Evolutionary conservation across 306 rosid species (phyloP), one percentile per base, ranked within the genome.

Genomic region (Dryas octopetala): DNA sequence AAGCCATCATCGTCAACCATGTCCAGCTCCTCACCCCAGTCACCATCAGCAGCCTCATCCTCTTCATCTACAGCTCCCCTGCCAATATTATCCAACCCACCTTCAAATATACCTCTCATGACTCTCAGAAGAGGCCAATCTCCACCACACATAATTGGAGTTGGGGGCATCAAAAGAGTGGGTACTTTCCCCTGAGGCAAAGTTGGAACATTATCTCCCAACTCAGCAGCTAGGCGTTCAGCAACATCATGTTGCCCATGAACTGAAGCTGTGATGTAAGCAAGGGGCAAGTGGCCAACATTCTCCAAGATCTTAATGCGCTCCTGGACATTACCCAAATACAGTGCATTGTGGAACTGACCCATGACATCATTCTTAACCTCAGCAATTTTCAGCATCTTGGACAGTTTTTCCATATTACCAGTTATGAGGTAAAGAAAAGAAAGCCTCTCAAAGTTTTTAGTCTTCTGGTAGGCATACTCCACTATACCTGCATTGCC

Each of bases 71-170:
- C 88, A n/a, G 47, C 82, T 47, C 65, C 89, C 71, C 82, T 71
- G 41, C 78, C 89, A 47, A 80, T 51, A 58, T 74, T 83, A 80
- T 89, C 88, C 77, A 93, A 76, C 71, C 90, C 97, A 38, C 97
- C 96, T 74, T 93, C 97, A 84, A 93, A 93, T 58, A 93, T 80
- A 66, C 97, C 96, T 62, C 80, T 88, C 89, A 80, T 83, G 64
- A 93, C 97, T 79, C 92, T 91, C 23, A 93, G 92, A 83, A 91
- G 97, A 16, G 98, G 97, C 98, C 98, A 93, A 85, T 93, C 96
- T n/a, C 93, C 87, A 51, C 97, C 87, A 16, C 90, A 83, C 74
- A 86, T 81, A 47, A 89, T 82, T 9, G 98, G 98, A 23, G 89
- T 74, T 32, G 96, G 94, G 5, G 98, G 96, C 64, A 77, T 83